Percentiles rank a stretch among this genome's conserved stretches.
phyloP scores from a whole-genome alignment of 2,329 filamentous ascomycete genomes.

The Lachnellula cervina region DNA sequence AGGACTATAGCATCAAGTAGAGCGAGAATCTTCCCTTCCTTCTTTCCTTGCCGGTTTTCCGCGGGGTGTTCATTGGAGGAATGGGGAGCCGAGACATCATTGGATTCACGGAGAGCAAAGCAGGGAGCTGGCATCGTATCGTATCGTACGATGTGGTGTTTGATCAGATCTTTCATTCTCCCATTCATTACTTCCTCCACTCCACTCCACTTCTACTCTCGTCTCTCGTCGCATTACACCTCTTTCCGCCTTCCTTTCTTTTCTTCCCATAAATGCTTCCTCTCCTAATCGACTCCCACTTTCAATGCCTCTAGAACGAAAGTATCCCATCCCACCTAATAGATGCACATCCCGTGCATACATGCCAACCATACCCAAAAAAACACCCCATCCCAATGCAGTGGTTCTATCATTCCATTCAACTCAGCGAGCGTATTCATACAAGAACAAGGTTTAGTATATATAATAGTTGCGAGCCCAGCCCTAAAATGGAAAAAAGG shows the following conservation, averaged over 20 bases:
- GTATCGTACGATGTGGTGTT: no score
- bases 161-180: not conserved
- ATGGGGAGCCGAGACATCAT: no score
- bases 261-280: not conserved
- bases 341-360: not conserved
- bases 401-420: not conserved
- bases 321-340: slow-evolving; percentile 1
- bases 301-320: not conserved
- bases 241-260: not conserved
- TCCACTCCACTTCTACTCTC: not conserved
- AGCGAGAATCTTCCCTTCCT: no score
- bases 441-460: not conserved
- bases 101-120: no score
- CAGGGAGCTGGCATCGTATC: not conserved
- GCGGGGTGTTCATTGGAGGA: no score
- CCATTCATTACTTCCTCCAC: not conserved
- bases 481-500: slow-evolving; percentile 6
- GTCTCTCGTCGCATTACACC: not conserved
- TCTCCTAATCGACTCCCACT: not conserved
- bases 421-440: not conserved
- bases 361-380: not conserved
- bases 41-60: no score
- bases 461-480: not conserved
- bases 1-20: no score
- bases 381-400: not conserved